Percentiles rank a stretch among this genome's conserved stretches.
Evolutionary conservation across 2,329 filamentous ascomycete genomes (phyloP).

Genomic region (Coniochaeta pulveracea): DNA sequence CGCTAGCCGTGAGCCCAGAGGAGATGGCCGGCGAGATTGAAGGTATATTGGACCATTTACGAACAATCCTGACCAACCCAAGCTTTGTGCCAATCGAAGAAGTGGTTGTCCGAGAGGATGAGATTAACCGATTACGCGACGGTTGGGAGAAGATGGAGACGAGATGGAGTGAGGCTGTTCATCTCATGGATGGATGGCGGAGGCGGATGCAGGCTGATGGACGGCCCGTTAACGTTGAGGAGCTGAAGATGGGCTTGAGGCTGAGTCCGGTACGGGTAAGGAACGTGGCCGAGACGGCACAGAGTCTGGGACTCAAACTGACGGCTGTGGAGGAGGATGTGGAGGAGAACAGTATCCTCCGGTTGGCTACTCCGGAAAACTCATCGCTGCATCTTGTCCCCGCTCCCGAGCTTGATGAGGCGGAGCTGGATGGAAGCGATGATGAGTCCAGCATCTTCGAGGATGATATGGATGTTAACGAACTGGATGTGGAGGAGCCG

Average conservation of each 20-base stretch:
- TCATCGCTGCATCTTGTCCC: slow-evolving; percentile 29
- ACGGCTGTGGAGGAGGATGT: slow-evolving; percentile 36
- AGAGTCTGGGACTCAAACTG: slow-evolving; percentile 25
- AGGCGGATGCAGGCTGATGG: slow-evolving; percentile 64
- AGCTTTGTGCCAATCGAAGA: slow-evolving; percentile 95
- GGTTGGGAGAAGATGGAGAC: slow-evolving; percentile 92
- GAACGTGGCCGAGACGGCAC: slow-evolving; percentile 34
- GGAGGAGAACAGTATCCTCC: slow-evolving; percentile 16
- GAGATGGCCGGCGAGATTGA: slow-evolving; percentile 69
- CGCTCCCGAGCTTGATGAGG: slow-evolving; percentile 17
- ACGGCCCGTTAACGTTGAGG: slow-evolving; percentile 56
- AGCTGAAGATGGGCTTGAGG: slow-evolving; percentile 56
- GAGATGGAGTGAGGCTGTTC: slow-evolving; percentile 80
- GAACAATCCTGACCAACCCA: slow-evolving; percentile 80
- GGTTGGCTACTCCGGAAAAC: slow-evolving; percentile 22
- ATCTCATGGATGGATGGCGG: slow-evolving; percentile 87
- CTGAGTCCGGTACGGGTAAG: slow-evolving; percentile 47
- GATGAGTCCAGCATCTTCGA: slow-evolving; percentile 31
- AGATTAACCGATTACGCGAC: slow-evolving; percentile 70
- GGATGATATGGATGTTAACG: slow-evolving; percentile 28
- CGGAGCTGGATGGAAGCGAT: slow-evolving; percentile 21
- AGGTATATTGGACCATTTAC: slow-evolving; percentile 66
- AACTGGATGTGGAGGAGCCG: slow-evolving; percentile 27
- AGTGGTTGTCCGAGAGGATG: slow-evolving; percentile 82
- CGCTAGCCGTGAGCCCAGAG: slow-evolving; percentile 32